Percentiles rank a stretch among this genome's conserved stretches.
Conservation (phyloP, 345 rosid genomes). For the Acer campestre region DNA sequence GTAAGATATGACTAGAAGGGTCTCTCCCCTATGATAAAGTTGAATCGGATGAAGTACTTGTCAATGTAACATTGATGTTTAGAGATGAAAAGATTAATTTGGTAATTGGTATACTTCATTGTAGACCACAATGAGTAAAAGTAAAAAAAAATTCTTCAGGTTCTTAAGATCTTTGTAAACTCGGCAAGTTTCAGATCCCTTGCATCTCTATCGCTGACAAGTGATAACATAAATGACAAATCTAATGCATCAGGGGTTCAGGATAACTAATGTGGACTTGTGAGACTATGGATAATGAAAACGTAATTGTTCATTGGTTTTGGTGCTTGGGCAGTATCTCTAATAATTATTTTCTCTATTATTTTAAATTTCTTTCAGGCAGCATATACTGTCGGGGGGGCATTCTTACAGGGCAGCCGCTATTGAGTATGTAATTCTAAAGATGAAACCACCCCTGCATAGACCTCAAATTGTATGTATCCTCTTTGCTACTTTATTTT, state of each 20-base stretch:
- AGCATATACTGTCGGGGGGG: conserved; percentile 88
- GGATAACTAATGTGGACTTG: neutral
- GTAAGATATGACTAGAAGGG: neutral
- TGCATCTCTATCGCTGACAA: neutral
- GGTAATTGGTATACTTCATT: neutral
- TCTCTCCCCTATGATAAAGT: neutral
- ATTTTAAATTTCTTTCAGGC: conserved; percentile 48
- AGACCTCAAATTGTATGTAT: conserved; percentile 77
- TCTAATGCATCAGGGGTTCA: neutral
- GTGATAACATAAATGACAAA: neutral
- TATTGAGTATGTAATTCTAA: conserved; percentile 70
- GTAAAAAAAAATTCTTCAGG: neutral
- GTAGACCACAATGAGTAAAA: neutral
- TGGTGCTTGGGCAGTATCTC: neutral
- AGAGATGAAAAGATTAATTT: neutral
- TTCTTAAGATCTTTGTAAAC: neutral
- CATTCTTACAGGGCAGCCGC: conserved; percentile 83
- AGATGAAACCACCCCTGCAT: conserved; percentile 88
- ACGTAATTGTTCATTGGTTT: neutral
- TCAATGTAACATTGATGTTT: neutral
- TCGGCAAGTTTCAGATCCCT: neutral
- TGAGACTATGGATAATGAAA: neutral
- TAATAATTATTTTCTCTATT: neutral
- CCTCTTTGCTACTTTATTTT: neutral
- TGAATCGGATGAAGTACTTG: neutral